These are phyloP conservation scores for Brassica juncea DNA, from an alignment of 345 rosid genomes.

Conservation along the genomic window DNA sequence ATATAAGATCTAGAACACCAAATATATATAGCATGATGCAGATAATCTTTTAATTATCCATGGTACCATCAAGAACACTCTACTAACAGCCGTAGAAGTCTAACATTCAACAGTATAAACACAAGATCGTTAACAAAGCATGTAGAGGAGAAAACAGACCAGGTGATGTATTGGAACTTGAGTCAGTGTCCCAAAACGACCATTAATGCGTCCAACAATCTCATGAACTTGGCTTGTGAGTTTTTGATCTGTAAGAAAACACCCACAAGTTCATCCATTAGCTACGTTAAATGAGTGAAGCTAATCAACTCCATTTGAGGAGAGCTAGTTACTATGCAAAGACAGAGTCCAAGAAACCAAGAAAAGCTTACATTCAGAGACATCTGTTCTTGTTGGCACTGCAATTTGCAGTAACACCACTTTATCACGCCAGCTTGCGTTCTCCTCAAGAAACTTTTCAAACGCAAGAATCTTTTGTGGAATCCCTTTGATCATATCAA, in stretches of 20 bases:
- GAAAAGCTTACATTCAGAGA: slow-evolving; percentile 83
- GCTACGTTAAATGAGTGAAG: slow-evolving; percentile 1
- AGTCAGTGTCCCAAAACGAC: slow-evolving; percentile 95
- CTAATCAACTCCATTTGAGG: background rate
- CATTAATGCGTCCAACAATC: slow-evolving; percentile 98
- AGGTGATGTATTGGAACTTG: slow-evolving; percentile 96
- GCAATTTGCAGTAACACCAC: slow-evolving; percentile 98
- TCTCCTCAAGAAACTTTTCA: slow-evolving; percentile 99
- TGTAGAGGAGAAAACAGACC: slow-evolving; percentile 53
- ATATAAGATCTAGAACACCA: slow-evolving; percentile 13
- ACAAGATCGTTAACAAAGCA: slow-evolving; percentile 13
- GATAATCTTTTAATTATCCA: background rate
- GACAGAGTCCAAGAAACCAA: background rate
- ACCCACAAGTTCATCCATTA: slow-evolving; percentile 15
- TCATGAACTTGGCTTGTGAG: slow-evolving; percentile 99
- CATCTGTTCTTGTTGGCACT: slow-evolving; percentile 99
- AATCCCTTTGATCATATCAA: slow-evolving; percentile 99
- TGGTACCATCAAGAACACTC: background rate
- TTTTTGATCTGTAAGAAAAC: slow-evolving; percentile 59
- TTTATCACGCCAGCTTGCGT: slow-evolving; percentile 89
- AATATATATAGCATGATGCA: background rate
- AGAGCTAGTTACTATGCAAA: background rate
- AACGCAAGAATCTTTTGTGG: slow-evolving; percentile 99
- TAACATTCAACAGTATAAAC: slow-evolving; percentile 1
- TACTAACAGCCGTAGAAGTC: background rate